Evolutionary conservation across 768 basidiomycete genomes (phyloP).

Genomic region (Pulveroboletus sp.): DNA sequence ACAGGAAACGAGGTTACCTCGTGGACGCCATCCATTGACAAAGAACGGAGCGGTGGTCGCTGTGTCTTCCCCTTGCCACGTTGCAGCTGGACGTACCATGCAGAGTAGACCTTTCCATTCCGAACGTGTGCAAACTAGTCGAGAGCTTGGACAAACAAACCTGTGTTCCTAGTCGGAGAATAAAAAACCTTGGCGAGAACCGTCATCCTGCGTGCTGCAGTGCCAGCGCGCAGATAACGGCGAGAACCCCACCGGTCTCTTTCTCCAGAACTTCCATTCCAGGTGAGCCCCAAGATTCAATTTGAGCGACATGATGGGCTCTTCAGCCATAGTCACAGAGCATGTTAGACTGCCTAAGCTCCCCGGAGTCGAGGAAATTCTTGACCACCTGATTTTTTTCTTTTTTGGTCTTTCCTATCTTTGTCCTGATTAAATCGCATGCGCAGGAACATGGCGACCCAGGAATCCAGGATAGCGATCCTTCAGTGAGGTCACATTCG

Average conservation of each 20-base stretch:
- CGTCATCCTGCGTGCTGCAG: too few species aligned
- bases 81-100: background rate
- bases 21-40: constrained; percentile 20
- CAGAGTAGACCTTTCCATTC: background rate
- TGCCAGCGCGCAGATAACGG: too few species aligned
- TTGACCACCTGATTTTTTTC: constrained; percentile 1
- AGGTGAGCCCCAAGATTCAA: background rate
- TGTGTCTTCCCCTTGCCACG: constrained; percentile 5
- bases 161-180: too few species aligned
- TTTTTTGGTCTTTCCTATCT: background rate
- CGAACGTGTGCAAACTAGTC: too few species aligned
- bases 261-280: background rate
- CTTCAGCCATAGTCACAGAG: constrained; percentile 23
- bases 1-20: constrained; percentile 28
- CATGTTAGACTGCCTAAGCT: constrained; percentile 32
- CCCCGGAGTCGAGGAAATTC: constrained; percentile 25
- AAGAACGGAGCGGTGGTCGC: background rate
- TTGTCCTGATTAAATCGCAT: constrained; percentile 1
- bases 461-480: background rate
- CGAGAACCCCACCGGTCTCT: too few species aligned
- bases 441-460: background rate
- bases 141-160: too few species aligned
- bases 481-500: background rate
- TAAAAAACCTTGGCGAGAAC: too few species aligned
- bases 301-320: constrained; percentile 11